Evolutionary conservation across 805 yeast species (phyloP).

Genomic region (Candida awuae): DNA sequence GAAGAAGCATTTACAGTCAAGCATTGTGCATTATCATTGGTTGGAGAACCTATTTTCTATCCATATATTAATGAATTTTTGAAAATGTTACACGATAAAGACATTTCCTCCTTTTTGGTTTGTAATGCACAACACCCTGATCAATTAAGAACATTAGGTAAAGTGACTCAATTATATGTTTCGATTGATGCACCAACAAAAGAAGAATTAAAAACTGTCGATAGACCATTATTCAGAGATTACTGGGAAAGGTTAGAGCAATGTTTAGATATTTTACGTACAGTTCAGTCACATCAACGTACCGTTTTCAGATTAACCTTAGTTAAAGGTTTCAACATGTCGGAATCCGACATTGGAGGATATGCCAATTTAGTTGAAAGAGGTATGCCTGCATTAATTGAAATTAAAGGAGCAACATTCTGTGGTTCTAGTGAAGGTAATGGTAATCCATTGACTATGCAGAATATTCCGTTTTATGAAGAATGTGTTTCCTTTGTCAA

Average conservation of each 20-base stretch:
- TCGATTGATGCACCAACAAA: constrained; percentile 93
- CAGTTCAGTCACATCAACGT: constrained; percentile 72
- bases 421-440: constrained; percentile 83
- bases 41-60: constrained; percentile 92
- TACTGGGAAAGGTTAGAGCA: constrained; percentile 83
- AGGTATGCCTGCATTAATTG: constrained; percentile 81
- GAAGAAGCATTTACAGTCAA: constrained; percentile 83
- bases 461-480: constrained; percentile 88
- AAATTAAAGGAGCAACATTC: constrained; percentile 90
- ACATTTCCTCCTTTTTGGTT: constrained; percentile 79
- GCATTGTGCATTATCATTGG: constrained; percentile 88
- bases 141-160: constrained; percentile 55
- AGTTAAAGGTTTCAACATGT: constrained; percentile 89
- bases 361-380: constrained; percentile 81
- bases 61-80: constrained; percentile 86
- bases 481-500: constrained; percentile 76
- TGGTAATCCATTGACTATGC: constrained; percentile 89
- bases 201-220: constrained; percentile 70
- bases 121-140: constrained; percentile 97
- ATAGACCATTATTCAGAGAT: constrained; percentile 81
- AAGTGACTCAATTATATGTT: constrained; percentile 86
- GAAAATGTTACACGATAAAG: constrained; percentile 67
- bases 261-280: constrained; percentile 71
- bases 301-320: constrained; percentile 86
- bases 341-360: constrained; percentile 60